These are phyloP conservation scores for Vairimorpha apis DNA, from an alignment of 371 early-diverging fungal species.

Conservation along the genomic window DNA sequence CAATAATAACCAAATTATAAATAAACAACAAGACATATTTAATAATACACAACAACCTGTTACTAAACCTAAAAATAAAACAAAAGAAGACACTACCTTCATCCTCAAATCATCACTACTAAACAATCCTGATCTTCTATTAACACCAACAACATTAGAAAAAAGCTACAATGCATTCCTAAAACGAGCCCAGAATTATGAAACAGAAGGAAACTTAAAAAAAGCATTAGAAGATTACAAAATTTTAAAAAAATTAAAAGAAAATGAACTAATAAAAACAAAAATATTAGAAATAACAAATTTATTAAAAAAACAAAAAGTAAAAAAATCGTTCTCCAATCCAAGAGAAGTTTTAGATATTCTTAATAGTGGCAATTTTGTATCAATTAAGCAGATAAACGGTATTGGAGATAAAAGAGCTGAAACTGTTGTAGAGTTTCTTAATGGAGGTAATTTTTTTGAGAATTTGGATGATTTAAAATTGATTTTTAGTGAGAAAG, in stretches of 20 bases:
- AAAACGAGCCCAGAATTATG: conserved; percentile 40
- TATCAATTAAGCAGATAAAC: conserved; percentile 65
- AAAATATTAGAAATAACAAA: conserved; percentile 32
- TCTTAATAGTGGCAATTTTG: conserved; percentile 65
- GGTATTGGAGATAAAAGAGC: conserved; percentile 68
- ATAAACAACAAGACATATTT: background rate
- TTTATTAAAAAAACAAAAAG: conserved; percentile 13
- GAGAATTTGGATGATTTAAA: conserved; percentile 36
- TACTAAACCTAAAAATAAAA: background rate
- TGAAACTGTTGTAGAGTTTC: conserved; percentile 65
- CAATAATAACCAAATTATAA: background rate
- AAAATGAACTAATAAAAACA: conserved; percentile 11
- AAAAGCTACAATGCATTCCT: conserved; percentile 49
- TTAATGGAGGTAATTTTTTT: conserved; percentile 44
- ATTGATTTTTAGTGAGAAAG: conserved; percentile 45
- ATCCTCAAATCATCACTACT: conserved; percentile 9
- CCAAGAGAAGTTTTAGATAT: conserved; percentile 59
- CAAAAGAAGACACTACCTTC: conserved; percentile 21
- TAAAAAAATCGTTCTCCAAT: conserved; percentile 20
- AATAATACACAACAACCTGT: background rate
- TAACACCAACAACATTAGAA: conserved; percentile 41
- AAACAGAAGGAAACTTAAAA: conserved; percentile 22
- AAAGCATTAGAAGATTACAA: conserved; percentile 48
- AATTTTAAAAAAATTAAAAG: conserved; percentile 42
- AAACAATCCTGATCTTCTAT: conserved; percentile 24